phyloP scores from a whole-genome alignment of 371 early-diverging fungal genomes.

The Apophysomyces elegans region DNA sequence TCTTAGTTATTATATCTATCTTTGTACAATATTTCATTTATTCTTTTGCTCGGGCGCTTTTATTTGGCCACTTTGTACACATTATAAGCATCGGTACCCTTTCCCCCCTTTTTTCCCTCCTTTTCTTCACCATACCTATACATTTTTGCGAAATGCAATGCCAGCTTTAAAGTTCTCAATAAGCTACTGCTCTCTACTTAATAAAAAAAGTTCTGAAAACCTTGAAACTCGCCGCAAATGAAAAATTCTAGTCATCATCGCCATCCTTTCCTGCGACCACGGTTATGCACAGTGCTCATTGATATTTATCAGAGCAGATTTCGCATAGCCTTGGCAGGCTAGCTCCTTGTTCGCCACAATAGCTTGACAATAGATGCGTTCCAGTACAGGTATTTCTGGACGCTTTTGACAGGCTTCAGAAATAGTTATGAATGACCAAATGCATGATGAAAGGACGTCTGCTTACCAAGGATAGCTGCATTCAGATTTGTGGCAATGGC shows the following conservation, averaged over 20 bases:
- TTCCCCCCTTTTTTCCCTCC: neutral
- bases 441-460: too few species aligned
- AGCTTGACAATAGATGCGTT: slow-evolving; percentile 43
- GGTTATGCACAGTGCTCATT: slow-evolving; percentile 3
- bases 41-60: neutral
- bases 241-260: neutral
- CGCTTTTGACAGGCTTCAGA: slow-evolving; percentile 31
- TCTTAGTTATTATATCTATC: neutral
- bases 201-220: neutral
- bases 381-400: slow-evolving; percentile 37
- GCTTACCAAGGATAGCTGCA: slow-evolving; percentile 69
- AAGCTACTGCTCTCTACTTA: neutral
- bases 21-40: slow-evolving; percentile 10
- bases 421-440: neutral
- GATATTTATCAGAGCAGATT: slow-evolving; percentile 21
- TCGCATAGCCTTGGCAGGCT: slow-evolving; percentile 34
- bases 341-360: slow-evolving; percentile 37
- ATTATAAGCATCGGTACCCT: slow-evolving; percentile 2
- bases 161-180: neutral
- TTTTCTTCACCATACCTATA: neutral
- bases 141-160: neutral
- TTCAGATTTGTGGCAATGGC: slow-evolving; percentile 74
- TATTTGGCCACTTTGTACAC: slow-evolving; percentile 1
- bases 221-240: neutral
- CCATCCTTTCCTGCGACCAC: neutral